Conservation (phyloP, 1,284 basidiomycete species). For the Omphalotus olearius region DNA sequence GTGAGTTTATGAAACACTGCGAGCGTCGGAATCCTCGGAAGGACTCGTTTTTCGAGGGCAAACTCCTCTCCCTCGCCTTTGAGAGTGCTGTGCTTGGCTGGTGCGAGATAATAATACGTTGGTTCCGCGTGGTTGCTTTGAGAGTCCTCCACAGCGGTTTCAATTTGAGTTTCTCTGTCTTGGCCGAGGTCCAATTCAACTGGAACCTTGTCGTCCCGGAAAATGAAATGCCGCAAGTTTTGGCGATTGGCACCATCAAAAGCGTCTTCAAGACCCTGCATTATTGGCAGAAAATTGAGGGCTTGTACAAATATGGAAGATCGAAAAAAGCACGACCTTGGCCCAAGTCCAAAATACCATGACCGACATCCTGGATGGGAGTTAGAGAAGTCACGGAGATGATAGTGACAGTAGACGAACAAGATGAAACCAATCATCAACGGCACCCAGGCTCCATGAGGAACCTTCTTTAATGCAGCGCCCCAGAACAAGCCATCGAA, state of each 20-base stretch:
- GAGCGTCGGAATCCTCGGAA: conserved; percentile 46
- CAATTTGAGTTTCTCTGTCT: conserved; percentile 9
- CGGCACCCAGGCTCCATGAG: conserved; percentile 61
- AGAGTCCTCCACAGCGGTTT: conserved; percentile 14
- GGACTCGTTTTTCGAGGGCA: conserved; percentile 22
- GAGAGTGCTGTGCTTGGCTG: conserved; percentile 7
- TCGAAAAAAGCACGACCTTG: conserved; percentile 30
- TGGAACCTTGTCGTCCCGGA: conserved; percentile 5
- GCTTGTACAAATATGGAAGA: not conserved
- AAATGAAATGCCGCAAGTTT: conserved; percentile 34
- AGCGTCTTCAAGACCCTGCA: conserved; percentile 49
- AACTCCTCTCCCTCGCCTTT: conserved; percentile 15
- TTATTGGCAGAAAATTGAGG: not conserved
- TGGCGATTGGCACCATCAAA: conserved; percentile 55
- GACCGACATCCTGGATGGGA: conserved; percentile 28
- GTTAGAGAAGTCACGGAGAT: not conserved
- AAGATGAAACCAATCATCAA: conserved; percentile 50
- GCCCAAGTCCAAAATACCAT: conserved; percentile 66
- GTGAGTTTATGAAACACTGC: conserved; percentile 57
- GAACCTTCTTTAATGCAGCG: conserved; percentile 55
- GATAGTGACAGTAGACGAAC: conserved; percentile 24
- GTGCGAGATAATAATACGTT: conserved; percentile 8
- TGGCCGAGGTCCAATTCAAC: not conserved
- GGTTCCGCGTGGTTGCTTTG: conserved; percentile 13
- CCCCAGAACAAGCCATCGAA: conserved; percentile 64